These are phyloP conservation scores for Lindgomyces ingoldianus DNA, from an alignment of 495 filamentous ascomycete species.

Conservation along the genomic window DNA sequence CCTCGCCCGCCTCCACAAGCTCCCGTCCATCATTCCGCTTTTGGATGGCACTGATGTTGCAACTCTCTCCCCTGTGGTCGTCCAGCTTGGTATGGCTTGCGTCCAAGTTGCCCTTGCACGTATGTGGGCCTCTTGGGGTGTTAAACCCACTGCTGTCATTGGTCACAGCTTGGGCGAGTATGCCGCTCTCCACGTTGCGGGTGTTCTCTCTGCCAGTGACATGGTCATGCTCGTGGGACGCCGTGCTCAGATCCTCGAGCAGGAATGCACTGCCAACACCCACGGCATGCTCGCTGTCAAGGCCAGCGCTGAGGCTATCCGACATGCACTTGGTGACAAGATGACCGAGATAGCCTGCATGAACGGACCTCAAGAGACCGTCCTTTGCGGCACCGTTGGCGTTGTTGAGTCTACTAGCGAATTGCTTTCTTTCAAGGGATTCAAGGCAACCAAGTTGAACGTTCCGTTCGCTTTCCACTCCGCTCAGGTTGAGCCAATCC, in stretches of 20 bases:
- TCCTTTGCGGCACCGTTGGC: constrained; percentile 51
- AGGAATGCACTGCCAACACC: constrained; percentile 33
- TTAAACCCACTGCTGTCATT: constrained; percentile 43
- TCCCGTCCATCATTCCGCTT: constrained; percentile 38
- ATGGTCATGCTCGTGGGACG: constrained; percentile 43
- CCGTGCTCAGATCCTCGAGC: constrained; percentile 41
- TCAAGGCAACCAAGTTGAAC: constrained; percentile 52
- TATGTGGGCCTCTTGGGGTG: constrained; percentile 42
- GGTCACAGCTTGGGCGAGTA: constrained; percentile 52
- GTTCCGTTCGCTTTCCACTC: constrained; percentile 60
- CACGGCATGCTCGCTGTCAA: constrained; percentile 58
- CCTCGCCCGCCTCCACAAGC: constrained; percentile 39
- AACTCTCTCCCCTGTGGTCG: constrained; percentile 23
- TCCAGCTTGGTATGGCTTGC: constrained; percentile 42
- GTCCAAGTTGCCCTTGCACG: constrained; percentile 47
- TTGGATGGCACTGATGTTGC: background rate
- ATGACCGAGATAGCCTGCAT: constrained; percentile 54
- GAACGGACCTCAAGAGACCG: constrained; percentile 54
- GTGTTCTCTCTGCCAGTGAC: constrained; percentile 46
- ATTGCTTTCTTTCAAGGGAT: constrained; percentile 43
- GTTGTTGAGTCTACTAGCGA: constrained; percentile 35
- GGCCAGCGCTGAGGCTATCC: constrained; percentile 47
- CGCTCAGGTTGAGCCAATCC: constrained; percentile 54
- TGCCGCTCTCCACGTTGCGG: constrained; percentile 47
- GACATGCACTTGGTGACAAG: constrained; percentile 36